phyloP scores from a whole-genome alignment of 2,329 filamentous ascomycete genomes.

The Xylogone sp. region DNA sequence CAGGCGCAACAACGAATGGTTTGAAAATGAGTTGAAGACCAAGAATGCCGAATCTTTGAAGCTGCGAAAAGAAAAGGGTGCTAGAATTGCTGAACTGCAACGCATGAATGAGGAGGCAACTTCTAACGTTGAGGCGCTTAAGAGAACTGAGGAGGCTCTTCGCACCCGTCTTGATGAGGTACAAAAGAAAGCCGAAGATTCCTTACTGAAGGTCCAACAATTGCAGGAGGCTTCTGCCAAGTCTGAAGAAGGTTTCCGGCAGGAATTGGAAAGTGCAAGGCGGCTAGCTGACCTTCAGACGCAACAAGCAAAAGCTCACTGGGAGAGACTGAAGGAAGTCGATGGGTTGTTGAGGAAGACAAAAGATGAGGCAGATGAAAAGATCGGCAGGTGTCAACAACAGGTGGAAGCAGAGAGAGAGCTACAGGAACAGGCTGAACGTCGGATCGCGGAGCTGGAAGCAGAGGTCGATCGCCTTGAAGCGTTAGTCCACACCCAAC shows the following conservation, averaged over 20 bases:
- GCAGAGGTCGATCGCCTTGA: slow-evolving; percentile 57
- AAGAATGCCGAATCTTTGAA: slow-evolving; percentile 84
- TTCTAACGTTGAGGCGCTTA: slow-evolving; percentile 71
- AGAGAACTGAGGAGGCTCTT: slow-evolving; percentile 75
- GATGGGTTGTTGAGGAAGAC: slow-evolving; percentile 56
- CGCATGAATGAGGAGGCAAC: slow-evolving; percentile 82
- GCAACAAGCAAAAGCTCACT: slow-evolving; percentile 69
- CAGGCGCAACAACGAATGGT: slow-evolving; percentile 89
- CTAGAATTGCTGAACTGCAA: slow-evolving; percentile 83
- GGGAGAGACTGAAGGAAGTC: slow-evolving; percentile 66
- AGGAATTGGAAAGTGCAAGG: slow-evolving; percentile 77
- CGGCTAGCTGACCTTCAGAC: slow-evolving; percentile 80
- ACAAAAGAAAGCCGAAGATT: slow-evolving; percentile 82
- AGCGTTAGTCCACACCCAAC: slow-evolving; percentile 41
- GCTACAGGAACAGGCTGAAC: slow-evolving; percentile 59
- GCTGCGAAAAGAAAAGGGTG: slow-evolving; percentile 91
- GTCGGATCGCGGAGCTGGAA: slow-evolving; percentile 62
- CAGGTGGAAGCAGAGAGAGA: slow-evolving; percentile 52
- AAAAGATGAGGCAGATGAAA: slow-evolving; percentile 56
- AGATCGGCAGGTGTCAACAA: slow-evolving; percentile 48
- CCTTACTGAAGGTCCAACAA: slow-evolving; percentile 76
- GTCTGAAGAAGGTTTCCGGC: slow-evolving; percentile 80
- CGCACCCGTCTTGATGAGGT: slow-evolving; percentile 79
- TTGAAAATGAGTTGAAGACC: slow-evolving; percentile 85
- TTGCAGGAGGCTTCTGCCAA: slow-evolving; percentile 79